These are phyloP conservation scores for Syzygium syzygioides DNA, from an alignment of 441 rosid species.

Conservation along the genomic window DNA sequence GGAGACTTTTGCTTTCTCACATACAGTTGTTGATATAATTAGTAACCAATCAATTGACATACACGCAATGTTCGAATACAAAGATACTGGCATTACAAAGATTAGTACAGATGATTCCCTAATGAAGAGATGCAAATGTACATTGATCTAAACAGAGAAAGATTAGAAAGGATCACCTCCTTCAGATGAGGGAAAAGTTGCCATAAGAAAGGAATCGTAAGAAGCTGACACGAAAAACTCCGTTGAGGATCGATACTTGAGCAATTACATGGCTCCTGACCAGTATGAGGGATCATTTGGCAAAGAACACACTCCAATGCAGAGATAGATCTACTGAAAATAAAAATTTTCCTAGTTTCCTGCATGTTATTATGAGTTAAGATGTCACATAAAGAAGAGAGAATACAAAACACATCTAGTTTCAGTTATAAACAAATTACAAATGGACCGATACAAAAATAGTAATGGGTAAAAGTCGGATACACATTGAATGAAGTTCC, in stretches of 20 bases:
- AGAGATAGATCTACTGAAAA: constrained; percentile 26
- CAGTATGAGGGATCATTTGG: constrained; percentile 57
- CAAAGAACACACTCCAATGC: constrained; percentile 62
- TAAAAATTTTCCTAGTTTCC: constrained; percentile 40
- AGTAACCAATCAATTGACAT: not conserved
- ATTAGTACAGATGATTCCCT: not conserved
- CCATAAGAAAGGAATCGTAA: constrained; percentile 91
- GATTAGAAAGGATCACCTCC: constrained; percentile 35
- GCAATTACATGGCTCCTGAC: constrained; percentile 65
- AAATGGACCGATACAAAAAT: not conserved
- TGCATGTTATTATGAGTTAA: constrained; percentile 20
- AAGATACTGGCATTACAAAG: not conserved
- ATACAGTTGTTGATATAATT: not conserved
- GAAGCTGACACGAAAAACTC: constrained; percentile 83
- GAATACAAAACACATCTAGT: not conserved
- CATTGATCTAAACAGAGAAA: not conserved
- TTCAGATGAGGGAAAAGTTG: constrained; percentile 68
- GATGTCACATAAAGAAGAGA: not conserved
- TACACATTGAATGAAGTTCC: not conserved
- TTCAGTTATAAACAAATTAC: not conserved
- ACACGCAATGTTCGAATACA: not conserved
- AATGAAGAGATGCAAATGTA: not conserved
- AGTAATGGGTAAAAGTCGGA: not conserved
- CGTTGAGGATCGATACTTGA: constrained; percentile 50
- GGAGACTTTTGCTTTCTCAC: not conserved